Evolutionary conservation across 768 basidiomycete species (phyloP).

Genomic region (Phylloporus rhodoxanthus): DNA sequence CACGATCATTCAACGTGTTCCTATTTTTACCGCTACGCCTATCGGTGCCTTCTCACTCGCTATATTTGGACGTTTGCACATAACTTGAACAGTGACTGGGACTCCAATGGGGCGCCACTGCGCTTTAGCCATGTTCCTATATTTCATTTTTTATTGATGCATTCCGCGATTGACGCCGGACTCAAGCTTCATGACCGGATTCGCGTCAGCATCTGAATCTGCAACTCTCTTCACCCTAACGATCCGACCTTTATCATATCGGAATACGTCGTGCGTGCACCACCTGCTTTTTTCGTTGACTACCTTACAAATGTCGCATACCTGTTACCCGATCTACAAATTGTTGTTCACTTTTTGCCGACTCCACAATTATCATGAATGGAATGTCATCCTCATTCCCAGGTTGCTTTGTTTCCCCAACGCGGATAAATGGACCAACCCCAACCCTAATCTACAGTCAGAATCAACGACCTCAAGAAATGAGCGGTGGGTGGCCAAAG

Average conservation of each 20-base stretch:
- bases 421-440: neutral
- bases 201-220: too few species aligned
- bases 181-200: neutral
- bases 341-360: neutral
- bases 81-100: neutral
- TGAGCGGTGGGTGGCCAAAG: neutral
- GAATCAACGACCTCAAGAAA: neutral
- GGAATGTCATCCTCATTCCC: neutral
- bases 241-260: neutral
- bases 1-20: conserved; percentile 3
- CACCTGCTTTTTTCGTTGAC: neutral
- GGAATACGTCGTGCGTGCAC: neutral
- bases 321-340: neutral
- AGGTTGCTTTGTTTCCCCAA: neutral
- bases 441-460: too few species aligned
- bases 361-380: neutral
- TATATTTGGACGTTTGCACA: neutral
- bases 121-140: neutral
- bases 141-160: neutral
- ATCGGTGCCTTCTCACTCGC: conserved; percentile 3
- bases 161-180: neutral
- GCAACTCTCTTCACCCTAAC: neutral
- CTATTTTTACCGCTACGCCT: conserved; percentile 5
- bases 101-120: neutral
- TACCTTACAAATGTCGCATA: neutral